Conservation (phyloP, 345 rosid genomes). For the Eucalyptus leucophloia region DNA sequence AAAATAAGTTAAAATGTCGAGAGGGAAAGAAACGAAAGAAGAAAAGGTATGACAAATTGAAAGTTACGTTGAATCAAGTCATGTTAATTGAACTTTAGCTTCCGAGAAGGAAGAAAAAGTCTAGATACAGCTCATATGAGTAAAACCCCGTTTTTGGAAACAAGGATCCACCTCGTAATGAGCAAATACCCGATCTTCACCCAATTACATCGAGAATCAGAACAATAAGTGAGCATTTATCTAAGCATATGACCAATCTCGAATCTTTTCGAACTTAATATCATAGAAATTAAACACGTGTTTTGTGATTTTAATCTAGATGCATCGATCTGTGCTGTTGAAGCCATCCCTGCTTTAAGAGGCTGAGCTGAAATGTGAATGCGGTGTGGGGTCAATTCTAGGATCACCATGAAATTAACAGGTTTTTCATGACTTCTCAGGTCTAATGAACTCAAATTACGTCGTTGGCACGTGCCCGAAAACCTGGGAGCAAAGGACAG, state of each 20-base stretch:
- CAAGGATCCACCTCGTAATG: background rate
- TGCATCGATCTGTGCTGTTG: background rate
- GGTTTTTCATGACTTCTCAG: background rate
- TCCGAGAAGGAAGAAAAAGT: fast-evolving
- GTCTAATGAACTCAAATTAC: background rate
- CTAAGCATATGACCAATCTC: background rate
- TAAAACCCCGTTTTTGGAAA: fast-evolving
- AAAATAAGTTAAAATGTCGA: background rate
- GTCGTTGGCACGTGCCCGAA: background rate
- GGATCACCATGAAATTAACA: background rate
- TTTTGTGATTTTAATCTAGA: too few species aligned
- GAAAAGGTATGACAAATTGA: background rate
- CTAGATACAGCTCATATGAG: fast-evolving
- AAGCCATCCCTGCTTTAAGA: background rate
- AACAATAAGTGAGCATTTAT: background rate
- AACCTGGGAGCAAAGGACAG: background rate
- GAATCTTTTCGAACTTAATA: too few species aligned
- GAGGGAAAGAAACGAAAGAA: fast-evolving
- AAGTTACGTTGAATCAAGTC: background rate
- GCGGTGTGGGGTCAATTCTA: background rate
- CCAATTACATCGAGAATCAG: background rate
- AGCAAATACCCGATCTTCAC: background rate
- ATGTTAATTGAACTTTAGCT: background rate
- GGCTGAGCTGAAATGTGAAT: background rate
- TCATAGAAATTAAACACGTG: background rate